phyloP scores from a whole-genome alignment of 352 stramenopile genomes.

The Globisporangium nagaii region DNA sequence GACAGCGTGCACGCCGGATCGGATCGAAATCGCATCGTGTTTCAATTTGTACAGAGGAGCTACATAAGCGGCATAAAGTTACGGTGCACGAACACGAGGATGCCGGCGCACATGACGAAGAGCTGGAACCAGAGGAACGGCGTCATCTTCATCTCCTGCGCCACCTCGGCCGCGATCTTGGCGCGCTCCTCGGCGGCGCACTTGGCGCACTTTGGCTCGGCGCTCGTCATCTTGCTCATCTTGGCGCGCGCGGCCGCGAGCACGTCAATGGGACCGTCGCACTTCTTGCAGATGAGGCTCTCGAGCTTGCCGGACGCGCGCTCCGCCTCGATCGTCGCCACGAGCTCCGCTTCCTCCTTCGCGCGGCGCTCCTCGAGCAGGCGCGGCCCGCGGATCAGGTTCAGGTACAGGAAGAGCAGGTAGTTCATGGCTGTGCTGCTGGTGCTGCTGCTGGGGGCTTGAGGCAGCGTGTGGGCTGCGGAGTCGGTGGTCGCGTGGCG shows the following conservation, averaged over 20 bases:
- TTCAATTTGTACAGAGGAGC: background rate
- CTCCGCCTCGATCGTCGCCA: constrained; percentile 17
- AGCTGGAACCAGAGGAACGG: constrained; percentile 72
- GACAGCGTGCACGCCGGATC: background rate
- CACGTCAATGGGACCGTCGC: constrained; percentile 41
- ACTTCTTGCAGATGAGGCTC: constrained; percentile 70
- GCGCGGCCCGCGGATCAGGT: constrained; percentile 59
- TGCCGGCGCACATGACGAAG: constrained; percentile 45
- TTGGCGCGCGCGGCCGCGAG: constrained; percentile 21
- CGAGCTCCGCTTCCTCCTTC: constrained; percentile 25
- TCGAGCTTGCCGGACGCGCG: constrained; percentile 42
- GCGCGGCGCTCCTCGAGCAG: constrained; percentile 32
- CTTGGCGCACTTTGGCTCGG: constrained; percentile 31
- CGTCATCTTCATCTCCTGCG: constrained; percentile 48
- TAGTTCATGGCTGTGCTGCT: constrained; percentile 51
- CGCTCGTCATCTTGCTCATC: constrained; percentile 10
- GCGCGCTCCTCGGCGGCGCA: constrained; percentile 24
- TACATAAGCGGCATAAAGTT: constrained; percentile 59
- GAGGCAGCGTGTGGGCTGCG: constrained; percentile 12
- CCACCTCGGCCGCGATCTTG: constrained; percentile 12
- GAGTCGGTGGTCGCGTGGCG: no score
- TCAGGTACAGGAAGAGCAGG: constrained; percentile 74
- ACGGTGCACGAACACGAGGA: constrained; percentile 64
- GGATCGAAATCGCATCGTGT: background rate
- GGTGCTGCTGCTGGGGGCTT: background rate